Conservation (phyloP, 176 grass and related monocot species). For the Melocanna baccifera region DNA sequence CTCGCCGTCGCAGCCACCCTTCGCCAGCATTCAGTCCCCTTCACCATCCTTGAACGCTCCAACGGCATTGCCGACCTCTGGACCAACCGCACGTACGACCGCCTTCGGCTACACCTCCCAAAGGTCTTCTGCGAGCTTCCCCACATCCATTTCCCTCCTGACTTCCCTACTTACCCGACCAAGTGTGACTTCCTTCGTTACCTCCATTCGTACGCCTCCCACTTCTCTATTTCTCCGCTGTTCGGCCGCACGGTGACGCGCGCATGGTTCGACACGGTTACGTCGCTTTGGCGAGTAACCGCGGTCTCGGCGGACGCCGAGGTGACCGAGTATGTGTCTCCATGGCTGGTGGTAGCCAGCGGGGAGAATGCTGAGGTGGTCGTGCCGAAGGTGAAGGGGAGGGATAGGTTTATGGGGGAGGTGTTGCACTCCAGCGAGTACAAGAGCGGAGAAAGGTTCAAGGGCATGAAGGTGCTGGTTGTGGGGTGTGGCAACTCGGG, state of each 20-base stretch:
- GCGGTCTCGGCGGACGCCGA: background rate
- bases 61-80: constrained; percentile 77
- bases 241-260: constrained; percentile 57
- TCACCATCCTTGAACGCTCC: constrained; percentile 77
- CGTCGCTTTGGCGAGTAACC: constrained; percentile 60
- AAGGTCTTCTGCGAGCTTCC: constrained; percentile 88
- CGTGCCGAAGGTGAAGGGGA: constrained; percentile 66
- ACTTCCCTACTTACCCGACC: constrained; percentile 74
- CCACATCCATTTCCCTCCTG: constrained; percentile 57
- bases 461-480: constrained; percentile 73
- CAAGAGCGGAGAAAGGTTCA: constrained; percentile 64
- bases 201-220: constrained; percentile 62
- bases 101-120: constrained; percentile 87
- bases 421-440: constrained; percentile 80
- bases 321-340: constrained; percentile 55
- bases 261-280: constrained; percentile 43
- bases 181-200: constrained; percentile 81
- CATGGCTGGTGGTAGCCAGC: constrained; percentile 85
- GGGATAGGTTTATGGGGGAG: constrained; percentile 64
- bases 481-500: constrained; percentile 94
- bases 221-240: constrained; percentile 60
- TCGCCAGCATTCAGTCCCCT: constrained; percentile 45
- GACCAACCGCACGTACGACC: constrained; percentile 80
- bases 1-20: constrained; percentile 87
- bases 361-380: constrained; percentile 91